Percentiles rank a stretch among this genome's conserved stretches.
phyloP scores from a whole-genome alignment of 208 protist species.

The Trypanosomatidae sp. region DNA sequence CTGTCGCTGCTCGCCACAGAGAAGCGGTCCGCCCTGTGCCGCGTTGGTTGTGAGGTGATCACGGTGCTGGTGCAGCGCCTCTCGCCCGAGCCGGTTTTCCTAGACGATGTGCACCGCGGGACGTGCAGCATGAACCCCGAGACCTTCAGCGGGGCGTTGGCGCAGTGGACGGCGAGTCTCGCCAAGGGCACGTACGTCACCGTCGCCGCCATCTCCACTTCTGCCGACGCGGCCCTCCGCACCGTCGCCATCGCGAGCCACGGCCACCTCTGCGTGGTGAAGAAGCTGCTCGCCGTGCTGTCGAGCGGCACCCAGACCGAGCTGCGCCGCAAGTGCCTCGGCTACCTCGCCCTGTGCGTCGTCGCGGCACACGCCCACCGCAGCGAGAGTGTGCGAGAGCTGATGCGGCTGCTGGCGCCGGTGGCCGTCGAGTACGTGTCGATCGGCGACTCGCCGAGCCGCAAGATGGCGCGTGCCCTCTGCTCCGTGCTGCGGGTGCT shows the following conservation, averaged over 20 bases:
- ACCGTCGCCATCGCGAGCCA: constrained; percentile 53
- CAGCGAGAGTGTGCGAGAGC: constrained; percentile 10
- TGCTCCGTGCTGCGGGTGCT: constrained; percentile 53
- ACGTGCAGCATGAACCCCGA: constrained; percentile 16
- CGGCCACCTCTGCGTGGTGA: constrained; percentile 43
- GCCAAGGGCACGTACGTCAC: constrained; percentile 79
- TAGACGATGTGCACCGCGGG: constrained; percentile 23
- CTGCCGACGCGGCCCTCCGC: constrained; percentile 67
- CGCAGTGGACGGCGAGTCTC: constrained; percentile 53
- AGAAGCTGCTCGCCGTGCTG: constrained; percentile 44
- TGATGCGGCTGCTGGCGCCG: constrained; percentile 16
- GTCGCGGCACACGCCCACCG: constrained; percentile 26
- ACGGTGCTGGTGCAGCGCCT: constrained; percentile 39
- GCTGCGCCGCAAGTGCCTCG: constrained; percentile 75
- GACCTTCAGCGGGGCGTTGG: constrained; percentile 31
- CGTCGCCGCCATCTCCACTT: constrained; percentile 66
- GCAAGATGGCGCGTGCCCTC: constrained; percentile 83
- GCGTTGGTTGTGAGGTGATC: constrained; percentile 60
- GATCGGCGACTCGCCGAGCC: constrained; percentile 66
- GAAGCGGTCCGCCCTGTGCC: constrained; percentile 82
- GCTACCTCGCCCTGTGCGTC: constrained; percentile 71
- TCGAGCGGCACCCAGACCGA: constrained; percentile 68
- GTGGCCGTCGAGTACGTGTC: constrained; percentile 49
- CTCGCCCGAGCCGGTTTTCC: constrained; percentile 31
- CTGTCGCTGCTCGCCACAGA: constrained; percentile 56